Percentiles rank a stretch among this genome's conserved stretches.
Evolutionary conservation across 1,284 basidiomycete genomes (phyloP).

Genomic region (Schizophyllum amplum): DNA sequence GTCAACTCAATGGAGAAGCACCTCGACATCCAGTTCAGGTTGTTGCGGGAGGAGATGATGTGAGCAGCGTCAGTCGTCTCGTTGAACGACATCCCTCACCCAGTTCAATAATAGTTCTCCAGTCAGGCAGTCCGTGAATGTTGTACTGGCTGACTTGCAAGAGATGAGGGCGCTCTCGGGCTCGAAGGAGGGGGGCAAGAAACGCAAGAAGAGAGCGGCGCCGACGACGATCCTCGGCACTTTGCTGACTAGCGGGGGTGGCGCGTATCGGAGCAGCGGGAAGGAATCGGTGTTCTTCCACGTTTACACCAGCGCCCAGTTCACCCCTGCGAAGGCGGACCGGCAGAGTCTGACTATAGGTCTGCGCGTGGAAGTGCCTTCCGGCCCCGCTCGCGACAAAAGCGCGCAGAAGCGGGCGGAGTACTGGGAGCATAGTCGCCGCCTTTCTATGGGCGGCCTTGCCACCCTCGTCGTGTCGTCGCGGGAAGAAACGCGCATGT

Average conservation of each 20-base stretch:
- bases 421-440: conserved; percentile 50
- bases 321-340: conserved; percentile 34
- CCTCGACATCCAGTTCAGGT: conserved; percentile 64
- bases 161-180: neutral
- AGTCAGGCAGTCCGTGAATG: neutral
- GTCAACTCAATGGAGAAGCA: conserved; percentile 47
- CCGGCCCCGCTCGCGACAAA: conserved; percentile 37
- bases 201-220: neutral
- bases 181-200: too few relatives aligned
- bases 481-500: conserved; percentile 23
- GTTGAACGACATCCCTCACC: neutral
- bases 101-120: neutral
- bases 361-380: conserved; percentile 40
- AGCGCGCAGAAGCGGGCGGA: conserved; percentile 24
- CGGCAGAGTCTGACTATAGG: conserved; percentile 39
- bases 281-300: conserved; percentile 45
- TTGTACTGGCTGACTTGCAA: neutral
- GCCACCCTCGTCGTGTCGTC: conserved; percentile 43
- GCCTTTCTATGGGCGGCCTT: conserved; percentile 48
- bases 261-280: conserved; percentile 33
- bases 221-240: neutral
- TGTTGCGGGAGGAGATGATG: conserved; percentile 58
- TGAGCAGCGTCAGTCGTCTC: neutral
- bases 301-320: conserved; percentile 42
- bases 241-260: conserved; percentile 28